These are phyloP conservation scores for Xylariaceae sp. DNA, from an alignment of 2,329 filamentous ascomycete genomes.

Conservation along the genomic window DNA sequence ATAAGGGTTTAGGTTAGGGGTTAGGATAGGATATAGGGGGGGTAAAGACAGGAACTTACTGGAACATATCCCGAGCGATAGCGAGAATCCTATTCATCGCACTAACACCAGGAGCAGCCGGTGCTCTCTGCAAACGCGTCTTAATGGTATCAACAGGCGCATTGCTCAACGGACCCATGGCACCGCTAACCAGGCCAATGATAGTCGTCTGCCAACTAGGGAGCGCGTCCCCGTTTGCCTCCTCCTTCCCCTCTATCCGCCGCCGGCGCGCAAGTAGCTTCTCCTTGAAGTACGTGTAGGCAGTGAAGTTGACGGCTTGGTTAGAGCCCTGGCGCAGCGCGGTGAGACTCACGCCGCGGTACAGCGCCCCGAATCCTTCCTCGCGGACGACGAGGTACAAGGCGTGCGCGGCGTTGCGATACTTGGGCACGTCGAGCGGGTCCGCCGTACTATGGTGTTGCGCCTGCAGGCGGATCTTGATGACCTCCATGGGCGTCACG, in stretches of 20 bases:
- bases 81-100: constrained; percentile 70
- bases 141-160: constrained; percentile 99
- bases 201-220: constrained; percentile 86
- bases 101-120: constrained; percentile 72
- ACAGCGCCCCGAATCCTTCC: constrained; percentile 81
- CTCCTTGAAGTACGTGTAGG: constrained; percentile 90
- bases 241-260: constrained; percentile 28
- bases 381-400: constrained; percentile 86
- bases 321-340: constrained; percentile 93
- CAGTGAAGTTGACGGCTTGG: constrained; percentile 98
- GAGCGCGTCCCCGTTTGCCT: constrained; percentile 36
- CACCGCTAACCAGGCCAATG: constrained; percentile 85
- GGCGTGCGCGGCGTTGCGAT: constrained; percentile 82
- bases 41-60: constrained; percentile 41
- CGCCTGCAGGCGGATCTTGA: constrained; percentile 97
- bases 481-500: constrained; percentile 97
- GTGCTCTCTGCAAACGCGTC: constrained; percentile 87
- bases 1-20: background rate
- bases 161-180: constrained; percentile 93
- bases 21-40: background rate
- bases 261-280: constrained; percentile 62
- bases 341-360: constrained; percentile 89
- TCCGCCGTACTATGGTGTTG: constrained; percentile 98
- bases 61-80: constrained; percentile 83
- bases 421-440: constrained; percentile 92